Percentiles rank a stretch among this genome's conserved stretches.
phyloP scores from a whole-genome alignment of 2,329 filamentous ascomycete genomes.

The Sporothrix schenckii region DNA sequence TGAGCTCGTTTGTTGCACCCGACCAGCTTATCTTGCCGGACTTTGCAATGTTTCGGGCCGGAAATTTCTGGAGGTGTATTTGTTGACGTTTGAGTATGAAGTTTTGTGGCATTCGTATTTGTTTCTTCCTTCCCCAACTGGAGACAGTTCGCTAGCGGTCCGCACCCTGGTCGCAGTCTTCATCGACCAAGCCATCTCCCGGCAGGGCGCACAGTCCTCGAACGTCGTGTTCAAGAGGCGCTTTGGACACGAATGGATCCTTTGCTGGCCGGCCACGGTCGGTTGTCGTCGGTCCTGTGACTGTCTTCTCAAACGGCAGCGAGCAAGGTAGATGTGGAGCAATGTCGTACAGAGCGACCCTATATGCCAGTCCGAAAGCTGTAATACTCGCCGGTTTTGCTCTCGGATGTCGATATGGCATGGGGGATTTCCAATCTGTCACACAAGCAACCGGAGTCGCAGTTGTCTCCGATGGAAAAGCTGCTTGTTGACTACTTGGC shows the following conservation, averaged over 20 bases:
- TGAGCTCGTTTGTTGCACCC: background rate
- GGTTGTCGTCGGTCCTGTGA: conserved; percentile 15
- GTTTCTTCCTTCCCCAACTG: background rate
- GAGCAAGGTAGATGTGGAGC: conserved; percentile 2
- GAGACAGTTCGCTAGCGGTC: background rate
- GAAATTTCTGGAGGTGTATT: background rate
- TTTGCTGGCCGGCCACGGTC: background rate
- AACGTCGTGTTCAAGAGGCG: background rate
- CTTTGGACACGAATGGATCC: conserved; percentile 1
- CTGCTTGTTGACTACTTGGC: background rate
- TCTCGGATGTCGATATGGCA: background rate
- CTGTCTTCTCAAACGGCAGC: background rate
- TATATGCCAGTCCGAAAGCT: background rate
- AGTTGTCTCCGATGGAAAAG: background rate
- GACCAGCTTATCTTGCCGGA: background rate
- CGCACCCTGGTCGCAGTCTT: background rate
- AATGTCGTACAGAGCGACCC: background rate
- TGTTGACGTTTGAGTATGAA: background rate
- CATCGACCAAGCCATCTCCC: background rate
- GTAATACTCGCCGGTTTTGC: background rate
- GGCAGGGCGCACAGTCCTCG: background rate
- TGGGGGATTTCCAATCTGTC: background rate
- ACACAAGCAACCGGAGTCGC: background rate
- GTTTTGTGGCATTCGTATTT: background rate
- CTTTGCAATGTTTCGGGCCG: background rate